These are phyloP conservation scores for Metschnikowia baotianmanensis DNA, from an alignment of 805 yeast species.

Conservation along the genomic window DNA sequence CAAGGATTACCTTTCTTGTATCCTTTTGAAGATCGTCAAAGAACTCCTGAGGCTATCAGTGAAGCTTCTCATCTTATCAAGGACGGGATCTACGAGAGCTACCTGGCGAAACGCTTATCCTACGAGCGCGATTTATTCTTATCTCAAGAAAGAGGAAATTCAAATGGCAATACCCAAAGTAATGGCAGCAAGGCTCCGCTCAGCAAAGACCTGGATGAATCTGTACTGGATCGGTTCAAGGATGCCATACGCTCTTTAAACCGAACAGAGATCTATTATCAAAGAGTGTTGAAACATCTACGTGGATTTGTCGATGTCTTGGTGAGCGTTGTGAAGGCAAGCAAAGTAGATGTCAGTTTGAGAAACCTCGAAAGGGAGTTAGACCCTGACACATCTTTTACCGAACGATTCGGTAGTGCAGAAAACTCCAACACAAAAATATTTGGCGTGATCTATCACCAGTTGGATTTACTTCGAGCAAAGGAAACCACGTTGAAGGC, in stretches of 20 bases:
- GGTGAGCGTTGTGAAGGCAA: constrained; percentile 59
- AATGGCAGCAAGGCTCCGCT: constrained; percentile 28
- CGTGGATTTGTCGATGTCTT: constrained; percentile 64
- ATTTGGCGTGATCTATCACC: constrained; percentile 30
- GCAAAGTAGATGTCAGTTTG: constrained; percentile 37
- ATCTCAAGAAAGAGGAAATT: constrained; percentile 63
- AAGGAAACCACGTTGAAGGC: constrained; percentile 64
- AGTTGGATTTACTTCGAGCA: constrained; percentile 54
- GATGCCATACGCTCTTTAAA: constrained; percentile 42
- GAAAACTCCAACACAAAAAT: constrained; percentile 5
- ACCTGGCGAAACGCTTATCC: constrained; percentile 71
- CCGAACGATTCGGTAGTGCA: constrained; percentile 18
- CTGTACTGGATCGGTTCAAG: constrained; percentile 17
- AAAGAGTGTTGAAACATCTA: constrained; percentile 49
- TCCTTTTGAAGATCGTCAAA: constrained; percentile 40
- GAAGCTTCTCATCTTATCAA: constrained; percentile 76
- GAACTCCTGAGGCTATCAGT: constrained; percentile 67
- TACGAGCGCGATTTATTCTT: constrained; percentile 67
- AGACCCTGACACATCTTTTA: constrained; percentile 30
- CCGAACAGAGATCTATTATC: constrained; percentile 62
- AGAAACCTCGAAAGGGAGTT: constrained; percentile 37
- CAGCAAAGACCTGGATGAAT: constrained; percentile 18
- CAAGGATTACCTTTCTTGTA: constrained; percentile 65
- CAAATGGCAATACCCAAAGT: constrained; percentile 13
- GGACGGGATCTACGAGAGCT: constrained; percentile 60